These are phyloP conservation scores for Candida awuae DNA, from an alignment of 805 yeast species.

Conservation along the genomic window DNA sequence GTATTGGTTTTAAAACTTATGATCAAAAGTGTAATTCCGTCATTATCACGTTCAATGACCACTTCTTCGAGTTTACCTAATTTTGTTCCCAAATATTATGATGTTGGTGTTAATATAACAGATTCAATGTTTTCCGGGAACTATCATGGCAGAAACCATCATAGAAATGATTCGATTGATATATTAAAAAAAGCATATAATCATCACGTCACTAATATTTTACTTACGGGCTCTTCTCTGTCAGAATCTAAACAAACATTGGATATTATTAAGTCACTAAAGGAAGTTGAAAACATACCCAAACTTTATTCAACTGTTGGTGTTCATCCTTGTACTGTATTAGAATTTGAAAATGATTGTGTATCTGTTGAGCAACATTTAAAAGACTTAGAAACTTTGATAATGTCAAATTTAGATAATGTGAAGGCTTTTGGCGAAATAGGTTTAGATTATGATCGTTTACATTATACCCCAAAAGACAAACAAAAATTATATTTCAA, in stretches of 20 bases:
- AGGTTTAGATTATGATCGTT: slow-evolving; percentile 89
- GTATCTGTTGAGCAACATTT: slow-evolving; percentile 35
- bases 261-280: slow-evolving; percentile 35
- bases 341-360: slow-evolving; percentile 35
- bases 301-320: slow-evolving; percentile 69
- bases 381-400: slow-evolving; percentile 40
- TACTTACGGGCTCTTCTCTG: slow-evolving; percentile 79
- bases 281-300: slow-evolving; percentile 18
- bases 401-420: slow-evolving; percentile 35
- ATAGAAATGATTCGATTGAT: slow-evolving; percentile 53
- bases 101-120: slow-evolving; percentile 60
- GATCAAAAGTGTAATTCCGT: neutral
- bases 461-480: slow-evolving; percentile 63
- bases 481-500: slow-evolving; percentile 63
- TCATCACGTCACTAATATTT: slow-evolving; percentile 57
- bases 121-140: slow-evolving; percentile 82
- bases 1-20: too few relatives aligned
- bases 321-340: slow-evolving; percentile 88
- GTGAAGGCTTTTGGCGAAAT: slow-evolving; percentile 90
- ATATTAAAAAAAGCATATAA: slow-evolving; percentile 61
- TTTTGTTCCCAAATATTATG: slow-evolving; percentile 30
- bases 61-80: neutral
- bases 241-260: slow-evolving; percentile 58
- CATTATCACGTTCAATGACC: neutral
- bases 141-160: slow-evolving; percentile 61